Percentiles rank a stretch among this genome's conserved stretches.
phyloP scores from a whole-genome alignment of 1,139 yeast species.

The Hemisphaericaspora xylofermentans region DNA sequence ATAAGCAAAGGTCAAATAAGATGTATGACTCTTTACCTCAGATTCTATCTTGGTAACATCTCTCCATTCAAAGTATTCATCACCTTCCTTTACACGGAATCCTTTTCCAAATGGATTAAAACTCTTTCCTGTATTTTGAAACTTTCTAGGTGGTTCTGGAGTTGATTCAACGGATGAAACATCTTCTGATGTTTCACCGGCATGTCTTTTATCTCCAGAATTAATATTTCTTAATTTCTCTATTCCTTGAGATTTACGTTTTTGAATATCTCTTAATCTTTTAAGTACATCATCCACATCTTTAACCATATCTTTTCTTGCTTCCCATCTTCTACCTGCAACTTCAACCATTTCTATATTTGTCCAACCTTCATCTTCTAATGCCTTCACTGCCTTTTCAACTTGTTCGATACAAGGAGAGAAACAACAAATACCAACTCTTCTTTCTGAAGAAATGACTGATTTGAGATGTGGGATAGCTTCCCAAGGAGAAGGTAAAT shows the following conservation, averaged over 20 bases:
- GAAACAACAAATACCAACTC: conserved; percentile 83
- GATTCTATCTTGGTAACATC: conserved; percentile 79
- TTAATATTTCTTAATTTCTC: conserved; percentile 50
- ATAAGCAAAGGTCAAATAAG: conserved; percentile 88
- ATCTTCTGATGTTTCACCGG: conserved; percentile 15
- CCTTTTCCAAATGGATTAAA: conserved; percentile 93
- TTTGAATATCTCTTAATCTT: conserved; percentile 77
- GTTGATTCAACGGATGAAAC: conserved; percentile 10
- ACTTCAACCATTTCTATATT: conserved; percentile 92
- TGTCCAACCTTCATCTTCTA: conserved; percentile 81
- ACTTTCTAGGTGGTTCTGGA: conserved; percentile 14
- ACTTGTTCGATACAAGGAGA: conserved; percentile 99
- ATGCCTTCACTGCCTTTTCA: conserved; percentile 72
- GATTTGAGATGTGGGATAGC: conserved; percentile 75
- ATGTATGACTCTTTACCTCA: conserved; percentile 91
- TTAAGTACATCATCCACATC: conserved; percentile 77
- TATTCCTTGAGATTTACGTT: conserved; percentile 71
- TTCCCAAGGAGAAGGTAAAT: conserved; percentile 96
- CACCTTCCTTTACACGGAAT: conserved; percentile 80
- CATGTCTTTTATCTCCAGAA: conserved; percentile 24
- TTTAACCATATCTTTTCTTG: conserved; percentile 85
- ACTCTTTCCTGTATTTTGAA: conserved; percentile 49
- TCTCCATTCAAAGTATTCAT: conserved; percentile 72
- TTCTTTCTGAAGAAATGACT: conserved; percentile 55
- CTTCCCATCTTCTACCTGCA: conserved; percentile 84